Evolutionary conservation across 257 asterid species (phyloP).

Genomic region (Solanum etuberosum): DNA sequence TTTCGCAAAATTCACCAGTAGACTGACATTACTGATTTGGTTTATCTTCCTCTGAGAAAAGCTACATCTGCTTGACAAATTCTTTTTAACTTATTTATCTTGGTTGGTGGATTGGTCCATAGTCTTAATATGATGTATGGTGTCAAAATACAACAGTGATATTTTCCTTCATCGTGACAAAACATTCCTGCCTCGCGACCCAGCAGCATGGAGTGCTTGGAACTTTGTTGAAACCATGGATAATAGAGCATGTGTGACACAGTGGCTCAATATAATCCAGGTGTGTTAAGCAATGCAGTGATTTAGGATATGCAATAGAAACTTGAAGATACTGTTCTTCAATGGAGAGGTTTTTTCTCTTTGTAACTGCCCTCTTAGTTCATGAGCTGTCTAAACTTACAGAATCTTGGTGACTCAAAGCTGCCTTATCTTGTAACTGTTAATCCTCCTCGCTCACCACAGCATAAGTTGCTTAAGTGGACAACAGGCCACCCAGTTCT

Average conservation of each 20-base stretch:
- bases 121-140: not conserved
- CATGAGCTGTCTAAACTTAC: not conserved
- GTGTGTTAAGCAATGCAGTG: no score
- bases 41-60: not conserved
- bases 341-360: no score
- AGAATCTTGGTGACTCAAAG: constrained; percentile 53
- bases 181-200: constrained; percentile 53
- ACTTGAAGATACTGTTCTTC: no score
- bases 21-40: not conserved
- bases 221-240: constrained; percentile 55
- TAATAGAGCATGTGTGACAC: constrained; percentile 44
- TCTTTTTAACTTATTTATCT: no score
- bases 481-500: constrained; percentile 84
- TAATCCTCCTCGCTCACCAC: constrained; percentile 79
- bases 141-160: constrained; percentile 44
- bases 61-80: no score
- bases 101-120: not conserved
- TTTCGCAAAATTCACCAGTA: not conserved
- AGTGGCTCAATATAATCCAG: constrained; percentile 73
- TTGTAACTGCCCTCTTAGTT: no score
- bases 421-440: constrained; percentile 63
- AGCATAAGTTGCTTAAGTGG: constrained; percentile 67
- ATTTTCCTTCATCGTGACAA: constrained; percentile 59
- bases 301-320: no score
- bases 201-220: constrained; percentile 66